A percentile compares a stretch with the other conserved stretches of the same genome.
phyloP scores from a whole-genome alignment of 306 rosid genomes.

The Dryas alaskensis region DNA sequence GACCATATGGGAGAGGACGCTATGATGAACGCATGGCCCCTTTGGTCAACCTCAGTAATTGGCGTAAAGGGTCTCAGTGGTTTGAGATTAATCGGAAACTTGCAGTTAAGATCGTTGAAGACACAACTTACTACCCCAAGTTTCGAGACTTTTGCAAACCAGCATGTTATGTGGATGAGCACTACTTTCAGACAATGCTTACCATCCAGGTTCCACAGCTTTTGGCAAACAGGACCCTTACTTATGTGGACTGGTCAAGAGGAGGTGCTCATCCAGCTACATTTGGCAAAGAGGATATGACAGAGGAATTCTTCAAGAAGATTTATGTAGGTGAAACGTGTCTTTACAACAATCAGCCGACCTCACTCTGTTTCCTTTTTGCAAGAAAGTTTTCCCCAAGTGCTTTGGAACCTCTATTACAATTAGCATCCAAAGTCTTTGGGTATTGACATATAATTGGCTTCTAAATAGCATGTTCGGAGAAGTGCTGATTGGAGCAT shows the following conservation, averaged over 20 bases:
- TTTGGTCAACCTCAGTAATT: slow-evolving; percentile 68
- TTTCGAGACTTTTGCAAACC: slow-evolving; percentile 75
- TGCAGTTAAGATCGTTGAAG: slow-evolving; percentile 65
- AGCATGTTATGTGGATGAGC: slow-evolving; percentile 91
- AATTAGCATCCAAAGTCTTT: slow-evolving; percentile 56
- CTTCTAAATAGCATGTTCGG: slow-evolving; percentile 16
- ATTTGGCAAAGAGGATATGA: slow-evolving; percentile 77
- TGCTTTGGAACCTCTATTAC: slow-evolving; percentile 75
- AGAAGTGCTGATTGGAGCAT: slow-evolving; percentile 27
- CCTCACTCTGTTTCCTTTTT: slow-evolving; percentile 82
- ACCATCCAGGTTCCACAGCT: slow-evolving; percentile 65
- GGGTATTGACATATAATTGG: slow-evolving; percentile 54
- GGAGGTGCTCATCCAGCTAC: slow-evolving; percentile 99
- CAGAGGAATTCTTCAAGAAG: slow-evolving; percentile 70
- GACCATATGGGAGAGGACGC: slow-evolving; percentile 97
- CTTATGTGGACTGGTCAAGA: slow-evolving; percentile 95
- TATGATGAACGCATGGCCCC: slow-evolving; percentile 76
- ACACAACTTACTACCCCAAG: slow-evolving; percentile 62
- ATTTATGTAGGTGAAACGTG: slow-evolving; percentile 52
- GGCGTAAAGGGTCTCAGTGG: slow-evolving; percentile 99
- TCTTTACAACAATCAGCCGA: slow-evolving; percentile 80
- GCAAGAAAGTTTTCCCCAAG: slow-evolving; percentile 95
- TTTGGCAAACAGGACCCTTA: slow-evolving; percentile 82
- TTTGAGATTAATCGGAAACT: slow-evolving; percentile 77
- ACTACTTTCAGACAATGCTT: slow-evolving; percentile 94